Evolutionary conservation across 208 protist genomes (phyloP).

Genomic region (Balamuthia mandrillaris): DNA sequence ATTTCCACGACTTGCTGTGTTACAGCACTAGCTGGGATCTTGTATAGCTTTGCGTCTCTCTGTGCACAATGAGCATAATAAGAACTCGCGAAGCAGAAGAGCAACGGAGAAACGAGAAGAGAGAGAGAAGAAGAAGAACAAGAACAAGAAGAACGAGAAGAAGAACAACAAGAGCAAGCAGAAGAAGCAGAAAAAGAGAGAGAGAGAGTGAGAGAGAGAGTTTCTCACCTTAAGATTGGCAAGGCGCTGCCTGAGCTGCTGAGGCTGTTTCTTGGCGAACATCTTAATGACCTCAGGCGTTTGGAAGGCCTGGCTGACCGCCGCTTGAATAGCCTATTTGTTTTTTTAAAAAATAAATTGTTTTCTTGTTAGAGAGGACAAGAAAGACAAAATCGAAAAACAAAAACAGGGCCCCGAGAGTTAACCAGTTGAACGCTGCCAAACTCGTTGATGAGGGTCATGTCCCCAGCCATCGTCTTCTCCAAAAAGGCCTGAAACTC

Average conservation of each 20-base stretch:
- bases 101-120: neutral
- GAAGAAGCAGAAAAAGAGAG: too few species aligned
- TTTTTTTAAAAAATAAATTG: too few species aligned
- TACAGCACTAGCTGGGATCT: conserved; percentile 52
- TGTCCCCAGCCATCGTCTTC: conserved; percentile 62
- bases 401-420: neutral
- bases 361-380: neutral
- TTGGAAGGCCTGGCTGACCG: conserved; percentile 70
- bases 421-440: conserved; percentile 63
- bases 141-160: too few species aligned
- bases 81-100: neutral
- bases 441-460: conserved; percentile 69
- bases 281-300: conserved; percentile 76
- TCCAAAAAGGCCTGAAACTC: conserved; percentile 68
- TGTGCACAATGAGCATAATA: neutral
- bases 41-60: conserved; percentile 60
- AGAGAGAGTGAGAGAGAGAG: too few species aligned
- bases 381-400: neutral
- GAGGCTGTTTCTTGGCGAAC: conserved; percentile 74
- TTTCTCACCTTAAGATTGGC: conserved; percentile 48
- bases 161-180: too few species aligned
- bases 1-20: conserved; percentile 64
- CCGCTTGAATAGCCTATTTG: conserved; percentile 70
- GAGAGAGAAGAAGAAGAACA: neutral
- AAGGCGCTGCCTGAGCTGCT: conserved; percentile 51